A percentile compares a stretch with the other conserved stretches of the same genome.
Evolutionary conservation across 2,329 filamentous ascomycete genomes (phyloP).

Genomic region (Botryosphaeria dothidea): DNA sequence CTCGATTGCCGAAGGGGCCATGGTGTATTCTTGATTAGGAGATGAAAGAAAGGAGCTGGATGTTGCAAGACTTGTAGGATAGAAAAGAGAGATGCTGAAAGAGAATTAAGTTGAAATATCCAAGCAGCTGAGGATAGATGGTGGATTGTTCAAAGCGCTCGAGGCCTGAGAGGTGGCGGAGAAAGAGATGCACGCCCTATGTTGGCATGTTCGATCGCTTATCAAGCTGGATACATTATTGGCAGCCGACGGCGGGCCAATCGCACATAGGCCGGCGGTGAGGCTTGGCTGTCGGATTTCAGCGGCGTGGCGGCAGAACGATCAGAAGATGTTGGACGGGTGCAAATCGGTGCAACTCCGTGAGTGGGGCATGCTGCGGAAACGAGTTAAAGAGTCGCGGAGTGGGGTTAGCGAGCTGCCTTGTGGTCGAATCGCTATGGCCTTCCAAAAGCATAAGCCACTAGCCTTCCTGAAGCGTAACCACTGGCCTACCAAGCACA

Average conservation of each 20-base stretch:
- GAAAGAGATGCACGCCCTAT: neutral
- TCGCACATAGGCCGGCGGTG: constrained; percentile 13
- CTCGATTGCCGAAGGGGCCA: constrained; percentile 18
- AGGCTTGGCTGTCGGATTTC: constrained; percentile 9
- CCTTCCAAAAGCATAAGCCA: neutral
- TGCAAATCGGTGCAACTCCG: neutral
- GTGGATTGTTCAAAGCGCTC: neutral
- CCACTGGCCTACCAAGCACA: too few species aligned
- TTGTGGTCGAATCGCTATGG: neutral
- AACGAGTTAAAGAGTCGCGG: neutral
- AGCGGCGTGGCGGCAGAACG: constrained; percentile 4
- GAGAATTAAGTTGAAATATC: too few species aligned
- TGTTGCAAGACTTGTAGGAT: neutral
- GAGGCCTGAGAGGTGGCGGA: neutral
- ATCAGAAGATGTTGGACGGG: neutral
- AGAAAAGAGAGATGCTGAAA: neutral
- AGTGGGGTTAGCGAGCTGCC: neutral
- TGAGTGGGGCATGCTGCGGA: neutral
- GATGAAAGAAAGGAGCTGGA: neutral
- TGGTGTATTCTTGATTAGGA: neutral
- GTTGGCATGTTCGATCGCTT: neutral
- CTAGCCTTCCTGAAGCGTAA: too few species aligned
- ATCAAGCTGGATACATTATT: constrained; percentile 1
- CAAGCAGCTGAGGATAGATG: neutral
- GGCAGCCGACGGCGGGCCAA: neutral